These are phyloP conservation scores for Tulasnella sp. DNA, from an alignment of 768 basidiomycete genomes.

Conservation along the genomic window DNA sequence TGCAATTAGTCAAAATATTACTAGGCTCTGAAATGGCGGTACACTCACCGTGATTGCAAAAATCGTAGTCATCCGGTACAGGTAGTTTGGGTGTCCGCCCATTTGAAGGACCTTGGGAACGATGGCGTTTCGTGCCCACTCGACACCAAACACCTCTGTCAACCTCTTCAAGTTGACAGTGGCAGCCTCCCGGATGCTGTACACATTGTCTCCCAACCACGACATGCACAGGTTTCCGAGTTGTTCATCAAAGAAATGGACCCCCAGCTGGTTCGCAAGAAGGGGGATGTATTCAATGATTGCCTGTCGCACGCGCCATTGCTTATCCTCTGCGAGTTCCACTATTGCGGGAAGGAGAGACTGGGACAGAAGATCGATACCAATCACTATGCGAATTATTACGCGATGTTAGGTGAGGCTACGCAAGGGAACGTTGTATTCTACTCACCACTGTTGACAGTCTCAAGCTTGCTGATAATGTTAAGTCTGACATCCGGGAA, in stretches of 20 bases:
- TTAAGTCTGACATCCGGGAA: slow-evolving; percentile 96
- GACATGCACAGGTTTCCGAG: slow-evolving; percentile 96
- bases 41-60: slow-evolving; percentile 86
- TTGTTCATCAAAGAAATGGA: slow-evolving; percentile 95
- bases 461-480: slow-evolving; percentile 96
- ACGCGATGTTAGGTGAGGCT: slow-evolving; percentile 1
- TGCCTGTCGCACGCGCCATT: slow-evolving; percentile 98
- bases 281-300: slow-evolving; percentile 99
- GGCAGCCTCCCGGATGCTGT: slow-evolving; percentile 96
- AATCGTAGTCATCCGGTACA: slow-evolving; percentile 97
- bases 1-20: slow-evolving; percentile 3
- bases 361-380: slow-evolving; percentile 87
- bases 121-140: slow-evolving; percentile 89
- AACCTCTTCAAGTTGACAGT: slow-evolving; percentile 93
- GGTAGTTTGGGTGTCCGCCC: slow-evolving; percentile 93
- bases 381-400: slow-evolving; percentile 59
- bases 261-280: slow-evolving; percentile 93
- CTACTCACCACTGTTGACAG: slow-evolving; percentile 69
- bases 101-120: slow-evolving; percentile 96
- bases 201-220: slow-evolving; percentile 97
- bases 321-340: slow-evolving; percentile 97
- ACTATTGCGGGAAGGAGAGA: slow-evolving; percentile 96
- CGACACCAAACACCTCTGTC: slow-evolving; percentile 96
- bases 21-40: slow-evolving; percentile 12
- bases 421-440: not conserved